Evolutionary conservation across 768 basidiomycete species (phyloP).

Genomic region (Boletus coccyginus): DNA sequence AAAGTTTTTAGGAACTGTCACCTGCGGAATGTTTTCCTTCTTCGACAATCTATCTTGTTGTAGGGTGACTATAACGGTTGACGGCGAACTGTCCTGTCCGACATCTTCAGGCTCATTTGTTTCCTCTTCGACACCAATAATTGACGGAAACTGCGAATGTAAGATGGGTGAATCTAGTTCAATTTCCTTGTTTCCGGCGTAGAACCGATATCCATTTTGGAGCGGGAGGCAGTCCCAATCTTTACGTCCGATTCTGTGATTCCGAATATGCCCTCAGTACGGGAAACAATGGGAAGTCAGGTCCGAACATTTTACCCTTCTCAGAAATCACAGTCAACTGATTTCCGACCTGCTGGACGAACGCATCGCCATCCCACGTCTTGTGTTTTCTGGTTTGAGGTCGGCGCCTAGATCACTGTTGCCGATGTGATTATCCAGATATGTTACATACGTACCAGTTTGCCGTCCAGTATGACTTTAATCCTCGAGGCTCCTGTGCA

Average conservation of each 20-base stretch:
- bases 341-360: conserved; percentile 48
- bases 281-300: neutral
- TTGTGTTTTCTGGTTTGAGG: conserved; percentile 73
- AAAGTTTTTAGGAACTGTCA: conserved; percentile 29
- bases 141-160: conserved; percentile 49
- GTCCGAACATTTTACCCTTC: conserved; percentile 60
- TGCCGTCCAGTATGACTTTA: conserved; percentile 56
- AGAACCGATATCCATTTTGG: conserved; percentile 36
- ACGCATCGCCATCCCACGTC: conserved; percentile 83
- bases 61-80: conserved; percentile 8
- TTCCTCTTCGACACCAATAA: conserved; percentile 34
- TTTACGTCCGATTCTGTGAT: conserved; percentile 57
- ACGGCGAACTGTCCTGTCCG: conserved; percentile 9
- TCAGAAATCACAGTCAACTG: conserved; percentile 65
- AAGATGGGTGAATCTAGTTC: conserved; percentile 54
- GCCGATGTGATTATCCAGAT: neutral
- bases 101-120: conserved; percentile 20
- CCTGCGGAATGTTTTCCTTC: conserved; percentile 23
- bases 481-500: conserved; percentile 7
- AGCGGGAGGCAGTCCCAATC: conserved; percentile 58
- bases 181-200: conserved; percentile 59
- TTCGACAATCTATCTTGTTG: conserved; percentile 5
- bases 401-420: conserved; percentile 55
- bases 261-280: conserved; percentile 4
- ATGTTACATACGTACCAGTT: conserved; percentile 51